phyloP scores from a whole-genome alignment of 768 basidiomycete species.

The Mycena filopes region DNA sequence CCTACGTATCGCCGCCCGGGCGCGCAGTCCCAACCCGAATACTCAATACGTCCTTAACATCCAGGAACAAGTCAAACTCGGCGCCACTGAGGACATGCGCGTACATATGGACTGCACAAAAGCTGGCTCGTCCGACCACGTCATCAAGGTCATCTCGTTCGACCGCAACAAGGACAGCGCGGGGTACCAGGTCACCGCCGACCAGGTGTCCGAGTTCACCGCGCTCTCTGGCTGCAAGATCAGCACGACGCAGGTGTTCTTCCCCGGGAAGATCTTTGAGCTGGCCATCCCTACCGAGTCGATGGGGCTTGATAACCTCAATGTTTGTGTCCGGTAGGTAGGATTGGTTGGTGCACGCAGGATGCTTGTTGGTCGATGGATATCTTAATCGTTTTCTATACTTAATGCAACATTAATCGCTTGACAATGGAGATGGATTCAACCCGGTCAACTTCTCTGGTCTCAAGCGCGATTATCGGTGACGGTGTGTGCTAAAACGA shows the following conservation, averaged over 20 bases:
- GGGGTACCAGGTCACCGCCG: slow-evolving; percentile 11
- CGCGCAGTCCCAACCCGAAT: no score
- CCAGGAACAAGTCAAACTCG: slow-evolving; percentile 13
- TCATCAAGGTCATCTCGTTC: slow-evolving; percentile 3
- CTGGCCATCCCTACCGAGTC: slow-evolving; percentile 12
- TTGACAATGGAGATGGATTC: no score
- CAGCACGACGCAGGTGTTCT: slow-evolving; percentile 10
- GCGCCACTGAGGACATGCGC: slow-evolving; percentile 13
- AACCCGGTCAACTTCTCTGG: no score
- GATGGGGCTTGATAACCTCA: slow-evolving; percentile 11
- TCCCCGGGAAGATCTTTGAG: slow-evolving; percentile 2
- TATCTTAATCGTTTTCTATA: no score
- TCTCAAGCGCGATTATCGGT: no score
- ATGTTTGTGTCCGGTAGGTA: slow-evolving; percentile 19
- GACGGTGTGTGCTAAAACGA: no score
- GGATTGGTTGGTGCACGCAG: no score
- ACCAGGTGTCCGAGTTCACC: slow-evolving; percentile 5
- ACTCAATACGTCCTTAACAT: background rate
- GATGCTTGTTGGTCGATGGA: no score
- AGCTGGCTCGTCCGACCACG: background rate
- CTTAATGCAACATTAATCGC: no score
- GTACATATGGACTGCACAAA: slow-evolving; percentile 7
- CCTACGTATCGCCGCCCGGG: no score
- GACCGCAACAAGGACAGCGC: background rate
- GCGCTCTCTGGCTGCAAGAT: slow-evolving; percentile 10